Base-by-base conservation (phyloP, 1,139 yeast species). In the Pichia sp. region DNA sequence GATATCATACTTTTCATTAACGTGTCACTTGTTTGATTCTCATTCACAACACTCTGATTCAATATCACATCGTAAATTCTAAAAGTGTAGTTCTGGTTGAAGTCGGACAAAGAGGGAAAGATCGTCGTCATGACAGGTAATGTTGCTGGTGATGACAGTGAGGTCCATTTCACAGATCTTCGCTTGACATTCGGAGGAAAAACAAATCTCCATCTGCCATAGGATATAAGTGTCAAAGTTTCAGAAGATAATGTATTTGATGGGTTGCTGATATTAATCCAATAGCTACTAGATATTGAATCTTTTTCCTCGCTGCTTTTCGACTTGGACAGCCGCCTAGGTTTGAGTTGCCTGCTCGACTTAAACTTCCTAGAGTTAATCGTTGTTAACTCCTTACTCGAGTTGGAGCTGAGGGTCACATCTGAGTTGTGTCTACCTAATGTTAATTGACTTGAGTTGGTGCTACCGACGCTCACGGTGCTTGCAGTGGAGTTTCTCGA, bases 81-180 rank as follows among this genome's bases (percentile, higher is more conserved):
- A 43, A 71, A 67, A 0, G 77, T 74, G 53, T 75, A 81, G 36
- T 77, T 72, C 2, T 66, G 62, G 35, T 75, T 72, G 48, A 88
- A 76, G 43, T 84, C 91, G 7, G 67, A 64, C 5, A 67, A 62
- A 0, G 78, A 60, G 0, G 97, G 97, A 51, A 88, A 86, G 8
- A 79, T 67, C 1, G 82, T 74, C 0, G 94, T 77, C 1, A 85
- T 77, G 0, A 82, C 64, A 0, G 99, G 99, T 18, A 93, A 62
- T 4, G 94, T 80, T 0, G 97, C 97, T 0, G 99, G 99, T 0
- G 96, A 77, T 24, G 86, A 82, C 38, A 93, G 67, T 0, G 97
- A 88, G 40, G 85, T 72, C 98, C 98, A 93, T 53, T 88, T 88
- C 30, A 88, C 80, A 11, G 74, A 66, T 47, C 77, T 72, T 31